Evolutionary conservation across 129 eudicot species (phyloP), one percentile per base, ranked within the genome.

Genomic region (Chrysanthemum makinoi): DNA sequence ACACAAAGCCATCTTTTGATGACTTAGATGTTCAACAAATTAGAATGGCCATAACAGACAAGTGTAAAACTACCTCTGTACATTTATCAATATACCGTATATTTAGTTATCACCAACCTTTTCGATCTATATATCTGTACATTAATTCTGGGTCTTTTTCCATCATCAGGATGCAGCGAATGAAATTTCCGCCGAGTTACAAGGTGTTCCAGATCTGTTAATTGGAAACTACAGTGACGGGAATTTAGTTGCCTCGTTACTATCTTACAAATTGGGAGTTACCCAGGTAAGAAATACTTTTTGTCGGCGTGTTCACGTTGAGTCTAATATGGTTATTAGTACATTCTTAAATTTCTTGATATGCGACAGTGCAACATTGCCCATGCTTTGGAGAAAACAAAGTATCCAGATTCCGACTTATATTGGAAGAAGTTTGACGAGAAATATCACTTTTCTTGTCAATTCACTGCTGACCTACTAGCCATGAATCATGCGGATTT

Each of bases 191-290:
- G 96, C 93, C 0, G 98, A 94, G 80, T 68, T 94, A 65, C 89
- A 82, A 53, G 98, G 92, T 66, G 69, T 57, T 60, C 99, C 97
- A 3, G 96, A 95, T 69, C 75, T 95, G 72, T 84, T 95, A 50
- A 95, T 95, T 22, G 99, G 99, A 33, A 95, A 95, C 85, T 95
- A 95, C 76, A 90, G 97, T 69, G 99, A 95, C 63, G 99, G 99
- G 20, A 95, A 95, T 69, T 87, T 95, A 33, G 99, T 95, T 19
- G 99, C 99, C 28, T 86, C 97, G 3, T 72, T 95, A 24, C 85
- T 95, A 73, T 68, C 97, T 64, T 48, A 90, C 77, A 95, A 95
- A 75, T 61, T 95, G 87, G 99, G 99, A 56, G 96, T 90, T 46
- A 95, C 99, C 3, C 90, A 94, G 93, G 98, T 90, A 33, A 55